A percentile compares a stretch with the other conserved stretches of the same genome.
These are phyloP conservation scores for Stipa capillata DNA, from an alignment of 176 grass and related monocot genomes.

Conservation along the genomic window DNA sequence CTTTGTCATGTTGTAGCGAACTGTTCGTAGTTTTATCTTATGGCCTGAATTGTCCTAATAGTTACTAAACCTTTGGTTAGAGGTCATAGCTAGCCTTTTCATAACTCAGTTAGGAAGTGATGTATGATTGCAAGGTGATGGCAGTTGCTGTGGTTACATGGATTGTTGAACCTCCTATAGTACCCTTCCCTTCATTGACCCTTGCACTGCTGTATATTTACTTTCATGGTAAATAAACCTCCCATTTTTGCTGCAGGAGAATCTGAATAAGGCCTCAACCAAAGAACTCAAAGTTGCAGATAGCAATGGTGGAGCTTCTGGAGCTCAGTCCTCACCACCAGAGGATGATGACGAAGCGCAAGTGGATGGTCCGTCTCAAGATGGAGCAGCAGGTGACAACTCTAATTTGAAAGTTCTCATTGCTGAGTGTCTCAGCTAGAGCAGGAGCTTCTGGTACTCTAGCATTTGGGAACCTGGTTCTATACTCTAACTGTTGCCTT, in stretches of 20 bases:
- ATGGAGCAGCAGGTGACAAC: slow-evolving; percentile 39
- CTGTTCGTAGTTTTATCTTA: too few relatives aligned
- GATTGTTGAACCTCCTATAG: background rate
- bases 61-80: background rate
- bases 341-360: slow-evolving; percentile 50
- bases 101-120: background rate
- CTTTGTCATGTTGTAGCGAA: background rate
- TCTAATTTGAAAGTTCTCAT: slow-evolving; percentile 14
- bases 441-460: background rate
- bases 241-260: background rate
- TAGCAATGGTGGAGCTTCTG: background rate
- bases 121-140: background rate
- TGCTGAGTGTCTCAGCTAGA: background rate
- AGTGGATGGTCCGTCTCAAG: slow-evolving; percentile 37
- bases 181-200: background rate
- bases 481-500: background rate
- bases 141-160: background rate
- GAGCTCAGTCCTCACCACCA: slow-evolving; percentile 17
- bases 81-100: background rate
- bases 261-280: background rate
- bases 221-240: background rate
- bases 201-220: background rate
- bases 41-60: background rate
- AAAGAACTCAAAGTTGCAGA: slow-evolving; percentile 29
- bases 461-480: background rate